These are phyloP conservation scores for Alternaria sp. DNA, from an alignment of 2,329 filamentous ascomycete genomes.

Conservation along the genomic window DNA sequence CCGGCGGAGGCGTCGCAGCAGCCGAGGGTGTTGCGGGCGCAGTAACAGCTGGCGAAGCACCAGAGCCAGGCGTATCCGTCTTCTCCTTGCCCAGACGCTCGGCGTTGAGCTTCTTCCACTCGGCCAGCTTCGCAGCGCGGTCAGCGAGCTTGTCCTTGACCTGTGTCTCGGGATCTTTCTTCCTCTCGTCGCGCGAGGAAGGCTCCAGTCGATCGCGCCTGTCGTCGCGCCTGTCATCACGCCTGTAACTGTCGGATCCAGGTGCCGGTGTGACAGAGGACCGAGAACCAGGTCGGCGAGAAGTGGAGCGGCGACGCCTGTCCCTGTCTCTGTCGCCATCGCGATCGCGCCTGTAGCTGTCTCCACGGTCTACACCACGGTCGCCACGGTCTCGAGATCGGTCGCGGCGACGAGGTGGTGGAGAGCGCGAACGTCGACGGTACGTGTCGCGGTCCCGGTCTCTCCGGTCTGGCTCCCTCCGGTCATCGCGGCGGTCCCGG, in stretches of 20 bases:
- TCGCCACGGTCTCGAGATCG: slow-evolving; percentile 17
- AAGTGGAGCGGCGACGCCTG: slow-evolving; percentile 74
- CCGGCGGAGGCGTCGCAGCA: slow-evolving; percentile 40
- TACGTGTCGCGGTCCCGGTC: slow-evolving; percentile 52
- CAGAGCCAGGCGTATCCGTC: slow-evolving; percentile 68
- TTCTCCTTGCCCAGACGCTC: slow-evolving; percentile 66
- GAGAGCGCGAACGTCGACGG: slow-evolving; percentile 14
- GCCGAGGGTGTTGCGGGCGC: slow-evolving; percentile 69
- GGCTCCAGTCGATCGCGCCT: slow-evolving; percentile 39
- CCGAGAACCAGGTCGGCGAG: slow-evolving; percentile 66
- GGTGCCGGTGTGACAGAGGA: slow-evolving; percentile 65
- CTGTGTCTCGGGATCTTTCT: slow-evolving; percentile 54
- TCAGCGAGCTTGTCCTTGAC: slow-evolving; percentile 37
- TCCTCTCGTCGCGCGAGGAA: slow-evolving; percentile 64
- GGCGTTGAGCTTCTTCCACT: slow-evolving; percentile 78
- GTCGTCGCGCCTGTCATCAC: not conserved
- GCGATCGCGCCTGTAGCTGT: slow-evolving; percentile 65
- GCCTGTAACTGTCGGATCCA: not conserved
- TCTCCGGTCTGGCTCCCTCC: slow-evolving; percentile 50
- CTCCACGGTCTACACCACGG: slow-evolving; percentile 59
- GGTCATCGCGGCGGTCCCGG: slow-evolving; percentile 65
- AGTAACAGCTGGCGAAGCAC: slow-evolving; percentile 64
- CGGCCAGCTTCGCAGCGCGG: slow-evolving; percentile 61
- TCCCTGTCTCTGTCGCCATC: slow-evolving; percentile 70
- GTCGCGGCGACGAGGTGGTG: slow-evolving; percentile 18